Evolutionary conservation across 2,329 filamentous ascomycete genomes (phyloP), one percentile per base, ranked within the genome.

Genomic region (Fusarium napiforme): DNA sequence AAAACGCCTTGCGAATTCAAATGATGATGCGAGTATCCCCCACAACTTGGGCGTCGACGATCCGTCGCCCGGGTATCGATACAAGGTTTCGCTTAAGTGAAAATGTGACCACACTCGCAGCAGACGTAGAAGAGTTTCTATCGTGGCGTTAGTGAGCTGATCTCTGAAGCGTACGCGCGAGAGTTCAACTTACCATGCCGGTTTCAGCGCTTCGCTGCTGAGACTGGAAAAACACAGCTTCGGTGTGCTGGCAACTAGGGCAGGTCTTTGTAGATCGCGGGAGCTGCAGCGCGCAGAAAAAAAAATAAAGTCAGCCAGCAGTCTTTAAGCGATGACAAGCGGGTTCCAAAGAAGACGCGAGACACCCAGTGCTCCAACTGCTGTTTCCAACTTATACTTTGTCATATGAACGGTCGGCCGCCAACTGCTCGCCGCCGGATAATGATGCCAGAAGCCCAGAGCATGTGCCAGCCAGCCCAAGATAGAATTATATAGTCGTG

Each of bases 171-270:
- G 9, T 47, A 15, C 2, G 23, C 21, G 16, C 26, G 32, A 30
- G 30, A 30, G 15, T 34, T 30, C 16, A 60, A 79, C 93, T 87
- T 84, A 98, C 96, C 96, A 99, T 99, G 85, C 96, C 96, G 49
- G 96, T 99, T 83, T 98, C 95, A 55, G 94, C 94, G 77, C 93
- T 97, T 84, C 96, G 93, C 86, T 98, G 95, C 82, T 99, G 96
- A 71, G 95, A 98, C 86, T 99, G 96, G 87, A 99, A 99, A 86
- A 97, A 99, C 68, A 99, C 97, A 50, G 95, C 95, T 84, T 98
- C 95, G 77, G 91, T 90, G 82, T 96, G 93, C 75, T 89, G 88
- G 87, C 97, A 99, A 77, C 87, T 89, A 59, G 95, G 94, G 85
- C 96, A 99, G 69, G 89, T 88, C 84, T 93, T 94, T 82, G 94